Percentiles rank a stretch among this genome's conserved stretches.
Evolutionary conservation across 2,329 filamentous ascomycete species (phyloP).

Genomic region (Whalleya microplaca): DNA sequence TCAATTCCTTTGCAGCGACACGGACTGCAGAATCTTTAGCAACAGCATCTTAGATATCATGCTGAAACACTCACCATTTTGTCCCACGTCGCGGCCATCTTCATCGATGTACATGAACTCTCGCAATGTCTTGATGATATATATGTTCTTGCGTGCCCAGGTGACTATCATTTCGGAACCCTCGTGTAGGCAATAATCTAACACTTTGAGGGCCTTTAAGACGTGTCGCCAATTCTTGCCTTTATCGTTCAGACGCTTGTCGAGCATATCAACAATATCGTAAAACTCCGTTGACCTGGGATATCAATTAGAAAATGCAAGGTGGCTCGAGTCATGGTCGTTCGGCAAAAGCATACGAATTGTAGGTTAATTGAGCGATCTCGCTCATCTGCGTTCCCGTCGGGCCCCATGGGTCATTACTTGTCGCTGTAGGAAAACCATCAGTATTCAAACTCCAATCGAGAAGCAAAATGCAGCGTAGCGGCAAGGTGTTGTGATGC

Average conservation of each 20-base stretch:
- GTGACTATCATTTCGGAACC: conserved; percentile 95
- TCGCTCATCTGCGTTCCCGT: conserved; percentile 98
- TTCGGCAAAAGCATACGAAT: conserved; percentile 70
- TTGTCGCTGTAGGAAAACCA: conserved; percentile 73
- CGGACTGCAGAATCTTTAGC: conserved; percentile 67
- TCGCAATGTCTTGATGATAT: conserved; percentile 97
- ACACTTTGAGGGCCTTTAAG: conserved; percentile 93
- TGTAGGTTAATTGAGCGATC: conserved; percentile 96
- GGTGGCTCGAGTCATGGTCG: background rate
- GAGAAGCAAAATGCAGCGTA: conserved; percentile 20
- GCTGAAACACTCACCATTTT: conserved; percentile 73
- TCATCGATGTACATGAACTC: conserved; percentile 98
- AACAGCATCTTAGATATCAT: conserved; percentile 21
- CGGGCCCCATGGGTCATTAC: conserved; percentile 98
- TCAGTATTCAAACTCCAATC: conserved; percentile 32
- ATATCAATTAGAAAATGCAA: conserved; percentile 21
- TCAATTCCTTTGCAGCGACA: conserved; percentile 94
- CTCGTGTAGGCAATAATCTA: conserved; percentile 97
- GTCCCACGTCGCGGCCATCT: conserved; percentile 91
- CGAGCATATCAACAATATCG: conserved; percentile 99
- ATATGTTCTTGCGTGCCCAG: conserved; percentile 97
- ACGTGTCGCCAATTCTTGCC: conserved; percentile 99
- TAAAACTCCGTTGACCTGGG: conserved; percentile 92
- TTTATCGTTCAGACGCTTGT: conserved; percentile 98
- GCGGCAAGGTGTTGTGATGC: conserved; percentile 1